Evolutionary conservation across 2,329 filamentous ascomycete species (phyloP).

Genomic region (Aspergillus caelatus): DNA sequence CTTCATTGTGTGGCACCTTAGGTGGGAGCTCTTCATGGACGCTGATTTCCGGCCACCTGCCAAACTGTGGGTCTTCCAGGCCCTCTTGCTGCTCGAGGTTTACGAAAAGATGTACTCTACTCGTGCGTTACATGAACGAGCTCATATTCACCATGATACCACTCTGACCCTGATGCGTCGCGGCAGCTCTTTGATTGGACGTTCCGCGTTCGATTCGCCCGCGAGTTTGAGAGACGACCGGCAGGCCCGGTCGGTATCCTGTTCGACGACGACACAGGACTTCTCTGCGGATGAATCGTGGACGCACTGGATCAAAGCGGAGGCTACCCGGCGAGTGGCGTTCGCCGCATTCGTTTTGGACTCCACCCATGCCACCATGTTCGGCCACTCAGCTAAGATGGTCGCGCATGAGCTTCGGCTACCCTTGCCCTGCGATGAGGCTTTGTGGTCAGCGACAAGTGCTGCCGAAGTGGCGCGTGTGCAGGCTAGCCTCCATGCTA

Average conservation of each 20-base stretch:
- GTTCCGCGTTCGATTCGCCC: constrained; percentile 81
- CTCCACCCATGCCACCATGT: constrained; percentile 96
- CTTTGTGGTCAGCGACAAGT: constrained; percentile 87
- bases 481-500: constrained; percentile 76
- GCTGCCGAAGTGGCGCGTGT: constrained; percentile 83
- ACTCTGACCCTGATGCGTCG: constrained; percentile 94
- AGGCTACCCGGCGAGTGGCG: constrained; percentile 84
- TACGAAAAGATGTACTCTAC: constrained; percentile 99
- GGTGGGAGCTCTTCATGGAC: constrained; percentile 95
- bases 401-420: constrained; percentile 93
- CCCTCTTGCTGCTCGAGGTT: constrained; percentile 81
- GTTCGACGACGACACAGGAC: constrained; percentile 55
- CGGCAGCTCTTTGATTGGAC: constrained; percentile 85
- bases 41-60: constrained; percentile 86
- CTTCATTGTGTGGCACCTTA: constrained; percentile 88
- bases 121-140: constrained; percentile 85
- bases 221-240: constrained; percentile 70
- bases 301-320: constrained; percentile 94
- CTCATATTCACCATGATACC: constrained; percentile 95
- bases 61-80: constrained; percentile 95
- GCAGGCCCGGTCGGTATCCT: constrained; percentile 40
- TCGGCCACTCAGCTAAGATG: constrained; percentile 96
- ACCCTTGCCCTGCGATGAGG: constrained; percentile 88
- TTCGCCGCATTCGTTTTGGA: constrained; percentile 96
- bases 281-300: constrained; percentile 83